Percentiles rank a stretch among this genome's conserved stretches.
Conservation (phyloP, 2,329 filamentous ascomycete genomes). For the Penicillium sp. region DNA sequence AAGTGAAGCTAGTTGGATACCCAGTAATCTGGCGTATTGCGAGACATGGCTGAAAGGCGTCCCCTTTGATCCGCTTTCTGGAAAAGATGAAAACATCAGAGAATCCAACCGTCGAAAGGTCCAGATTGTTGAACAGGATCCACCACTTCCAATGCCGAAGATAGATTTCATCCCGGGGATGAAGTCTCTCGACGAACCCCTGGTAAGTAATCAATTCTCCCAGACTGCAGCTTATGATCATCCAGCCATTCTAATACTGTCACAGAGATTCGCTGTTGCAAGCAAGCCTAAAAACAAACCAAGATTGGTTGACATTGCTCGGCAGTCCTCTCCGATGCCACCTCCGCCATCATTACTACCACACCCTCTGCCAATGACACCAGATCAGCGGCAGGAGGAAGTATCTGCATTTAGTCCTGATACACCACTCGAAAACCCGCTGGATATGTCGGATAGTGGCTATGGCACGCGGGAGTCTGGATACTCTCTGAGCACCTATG, state of each 20-base stretch:
- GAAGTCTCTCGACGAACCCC: slow-evolving; percentile 22
- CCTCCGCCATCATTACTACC: slow-evolving; percentile 23
- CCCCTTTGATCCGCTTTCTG: slow-evolving; percentile 30
- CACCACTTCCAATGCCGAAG: slow-evolving; percentile 22
- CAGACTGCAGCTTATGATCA: slow-evolving; percentile 3
- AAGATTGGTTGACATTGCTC: slow-evolving; percentile 40
- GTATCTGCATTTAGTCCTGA: slow-evolving; percentile 43
- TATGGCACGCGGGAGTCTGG: slow-evolving; percentile 32
- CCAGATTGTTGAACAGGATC: slow-evolving; percentile 39
- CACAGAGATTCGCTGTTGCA: slow-evolving; percentile 35
- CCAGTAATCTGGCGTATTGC: slow-evolving; percentile 38
- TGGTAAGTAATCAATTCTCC: slow-evolving; percentile 19
- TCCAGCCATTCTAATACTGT: neutral
- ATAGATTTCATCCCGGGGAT: slow-evolving; percentile 19
- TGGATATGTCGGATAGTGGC: slow-evolving; percentile 37
- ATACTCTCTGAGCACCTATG: slow-evolving; percentile 26
- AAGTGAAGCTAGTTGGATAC: slow-evolving; percentile 40
- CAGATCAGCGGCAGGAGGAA: slow-evolving; percentile 36
- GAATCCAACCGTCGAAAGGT: slow-evolving; percentile 36
- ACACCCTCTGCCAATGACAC: slow-evolving; percentile 34
- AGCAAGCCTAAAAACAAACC: slow-evolving; percentile 42
- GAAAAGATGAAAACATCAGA: slow-evolving; percentile 23
- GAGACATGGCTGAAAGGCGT: slow-evolving; percentile 41
- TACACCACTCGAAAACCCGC: slow-evolving; percentile 39
- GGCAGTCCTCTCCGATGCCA: slow-evolving; percentile 32